Conservation (phyloP, 2,329 filamentous ascomycete genomes). For the Hymenoscyphus fraxineus region DNA sequence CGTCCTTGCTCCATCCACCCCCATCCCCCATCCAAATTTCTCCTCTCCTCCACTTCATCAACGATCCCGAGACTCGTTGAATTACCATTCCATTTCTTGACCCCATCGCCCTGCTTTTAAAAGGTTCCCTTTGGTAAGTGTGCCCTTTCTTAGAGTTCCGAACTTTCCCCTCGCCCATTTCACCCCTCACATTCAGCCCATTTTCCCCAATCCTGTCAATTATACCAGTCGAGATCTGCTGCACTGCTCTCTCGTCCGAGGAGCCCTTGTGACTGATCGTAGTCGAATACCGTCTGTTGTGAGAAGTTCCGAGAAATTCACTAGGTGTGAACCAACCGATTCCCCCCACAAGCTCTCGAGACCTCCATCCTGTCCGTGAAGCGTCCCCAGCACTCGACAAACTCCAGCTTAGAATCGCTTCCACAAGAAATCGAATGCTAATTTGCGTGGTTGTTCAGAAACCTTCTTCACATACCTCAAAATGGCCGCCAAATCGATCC, state of each 20-base stretch:
- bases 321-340: conserved; percentile 1
- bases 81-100: neutral
- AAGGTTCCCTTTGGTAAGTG: conserved; percentile 6
- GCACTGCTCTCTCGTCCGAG: neutral
- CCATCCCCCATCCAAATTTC: neutral
- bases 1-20: neutral
- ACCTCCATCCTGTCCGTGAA: neutral
- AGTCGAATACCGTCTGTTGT: neutral
- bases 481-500: conserved; percentile 95
- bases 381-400: neutral
- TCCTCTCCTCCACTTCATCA: neutral
- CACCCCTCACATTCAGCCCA: conserved; percentile 3
- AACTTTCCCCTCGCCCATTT: neutral
- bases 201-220: neutral
- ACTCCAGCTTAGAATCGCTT: neutral
- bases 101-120: conserved; percentile 2
- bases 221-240: neutral
- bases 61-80: conserved; percentile 2
- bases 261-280: neutral
- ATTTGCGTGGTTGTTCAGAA: conserved; percentile 20
- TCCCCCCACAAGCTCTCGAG: neutral
- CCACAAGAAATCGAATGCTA: neutral
- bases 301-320: neutral
- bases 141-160: neutral
- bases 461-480: conserved; percentile 35